phyloP scores from a whole-genome alignment of 345 rosid genomes.

The Hibiscus syriacus region DNA sequence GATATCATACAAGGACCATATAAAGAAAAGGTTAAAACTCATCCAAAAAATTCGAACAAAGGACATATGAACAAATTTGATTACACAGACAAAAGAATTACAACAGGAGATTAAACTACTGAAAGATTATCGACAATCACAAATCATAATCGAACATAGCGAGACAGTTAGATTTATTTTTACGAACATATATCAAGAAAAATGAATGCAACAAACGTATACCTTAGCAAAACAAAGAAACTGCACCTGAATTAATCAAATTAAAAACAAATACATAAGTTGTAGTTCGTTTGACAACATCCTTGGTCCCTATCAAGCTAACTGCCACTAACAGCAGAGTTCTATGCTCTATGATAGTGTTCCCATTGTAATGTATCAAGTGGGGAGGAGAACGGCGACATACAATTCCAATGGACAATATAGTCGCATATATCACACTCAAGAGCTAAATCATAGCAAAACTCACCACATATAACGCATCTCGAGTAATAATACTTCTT shows the following conservation, averaged over 20 bases:
- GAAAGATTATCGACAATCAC: too few relatives aligned
- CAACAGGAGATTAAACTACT: too few relatives aligned
- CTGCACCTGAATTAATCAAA: background rate
- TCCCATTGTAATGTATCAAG: too few relatives aligned
- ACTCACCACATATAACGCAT: background rate
- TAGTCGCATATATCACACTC: background rate
- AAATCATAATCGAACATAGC: too few relatives aligned
- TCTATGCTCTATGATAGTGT: background rate
- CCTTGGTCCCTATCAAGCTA: background rate
- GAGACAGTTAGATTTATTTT: too few relatives aligned
- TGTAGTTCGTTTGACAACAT: background rate
- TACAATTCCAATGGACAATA: background rate
- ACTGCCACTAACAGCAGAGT: background rate
- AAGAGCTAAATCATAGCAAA: background rate
- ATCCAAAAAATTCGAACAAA: too few relatives aligned
- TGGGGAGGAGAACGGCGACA: background rate
- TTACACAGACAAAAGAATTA: too few relatives aligned
- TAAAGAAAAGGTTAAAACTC: too few relatives aligned
- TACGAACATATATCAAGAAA: too few relatives aligned
- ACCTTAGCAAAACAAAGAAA: background rate
- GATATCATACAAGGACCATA: too few relatives aligned
- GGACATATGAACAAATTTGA: too few relatives aligned
- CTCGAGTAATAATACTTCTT: background rate
- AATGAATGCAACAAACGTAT: background rate
- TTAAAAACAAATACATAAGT: background rate